Evolutionary conservation across 352 stramenopile genomes (phyloP), one percentile per base, ranked within the genome.

Genomic region (Phytopythium oedochilum): DNA sequence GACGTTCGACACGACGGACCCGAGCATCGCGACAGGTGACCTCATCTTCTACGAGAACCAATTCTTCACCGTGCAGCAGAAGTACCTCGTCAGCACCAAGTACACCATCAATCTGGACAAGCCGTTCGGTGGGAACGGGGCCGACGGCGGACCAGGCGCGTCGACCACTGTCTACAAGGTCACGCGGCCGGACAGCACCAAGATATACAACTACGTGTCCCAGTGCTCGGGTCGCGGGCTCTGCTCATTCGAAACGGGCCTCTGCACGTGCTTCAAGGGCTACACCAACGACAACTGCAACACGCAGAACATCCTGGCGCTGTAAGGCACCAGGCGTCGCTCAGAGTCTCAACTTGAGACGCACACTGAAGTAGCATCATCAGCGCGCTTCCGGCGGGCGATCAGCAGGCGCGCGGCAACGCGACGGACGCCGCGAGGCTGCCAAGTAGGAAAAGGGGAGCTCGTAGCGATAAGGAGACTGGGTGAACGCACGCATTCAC

Each of bases 201-300:
- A 68, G 53, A 55, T 75, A 36, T 92, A 84, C 63, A 77, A 75
- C 26, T 92, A 91, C 63, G 80, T 91, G 1, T 87, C 77, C 12
- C 59, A 67, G 44, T 96, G 88, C 67, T 80, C 78, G 0, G 81
- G 84, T 0, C 79, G 88, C 39, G 87, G 85, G 2, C 60, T 94
- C 23, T 96, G 88, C 57, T 43, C 45, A 5, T 73, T 56, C 23
- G 73, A 85, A 11, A 85, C 68, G 36, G 87, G 88, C 2, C 49
- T 94, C 57, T 96, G 88, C 68, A 60, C 66, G 17, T 96, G 88
- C 67, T 96, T 95, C 71, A 90, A 87, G 61, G 88, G 88, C 53
- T 96, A 96, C 81, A 92, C 84, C 11, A 86, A 89, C 64, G 82
- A 91, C 69, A 89, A 89, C 32, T 92, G 82, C 62, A 71, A 92